Percentiles rank a stretch among this genome's conserved stretches.
These are phyloP conservation scores for Yarrowia deformans DNA, from an alignment of 805 yeast species.

Conservation along the genomic window DNA sequence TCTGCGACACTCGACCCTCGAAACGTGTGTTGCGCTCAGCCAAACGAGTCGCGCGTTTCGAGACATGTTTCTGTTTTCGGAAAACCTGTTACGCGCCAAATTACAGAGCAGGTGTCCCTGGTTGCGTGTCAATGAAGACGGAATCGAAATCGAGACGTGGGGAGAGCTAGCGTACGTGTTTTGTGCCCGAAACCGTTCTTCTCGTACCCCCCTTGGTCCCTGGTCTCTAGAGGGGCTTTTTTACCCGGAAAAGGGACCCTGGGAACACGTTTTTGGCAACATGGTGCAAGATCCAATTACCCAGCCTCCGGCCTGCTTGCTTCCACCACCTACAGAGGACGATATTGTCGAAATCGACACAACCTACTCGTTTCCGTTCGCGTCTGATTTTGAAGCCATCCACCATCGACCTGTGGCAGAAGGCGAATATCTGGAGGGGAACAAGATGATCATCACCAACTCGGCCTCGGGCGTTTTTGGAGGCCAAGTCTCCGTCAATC, in stretches of 20 bases:
- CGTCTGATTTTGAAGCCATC: conserved; percentile 15
- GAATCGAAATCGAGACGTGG: conserved; percentile 5
- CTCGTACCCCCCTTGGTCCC: neutral
- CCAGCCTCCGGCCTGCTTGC: neutral
- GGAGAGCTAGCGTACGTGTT: conserved; percentile 6
- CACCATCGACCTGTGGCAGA: conserved; percentile 18
- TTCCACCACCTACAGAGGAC: neutral
- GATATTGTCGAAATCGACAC: conserved; percentile 7
- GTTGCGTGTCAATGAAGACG: conserved; percentile 1
- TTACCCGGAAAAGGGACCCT: neutral
- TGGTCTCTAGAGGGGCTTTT: neutral
- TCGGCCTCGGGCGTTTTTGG: neutral
- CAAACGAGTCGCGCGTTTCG: neutral
- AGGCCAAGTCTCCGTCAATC: conserved; percentile 4
- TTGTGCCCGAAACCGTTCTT: neutral
- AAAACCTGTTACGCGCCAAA: neutral
- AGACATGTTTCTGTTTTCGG: conserved; percentile 8
- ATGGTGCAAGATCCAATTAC: neutral
- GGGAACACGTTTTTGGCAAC: conserved; percentile 14
- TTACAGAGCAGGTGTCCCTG: conserved; percentile 13
- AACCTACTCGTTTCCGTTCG: conserved; percentile 10
- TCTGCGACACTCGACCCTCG: neutral
- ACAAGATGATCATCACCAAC: conserved; percentile 29
- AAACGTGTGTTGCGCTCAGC: conserved; percentile 5
- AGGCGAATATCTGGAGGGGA: conserved; percentile 13